Percentiles rank a stretch among this genome's conserved stretches.
These are phyloP conservation scores for Cryphonectria parasitica DNA, from an alignment of 2,329 filamentous ascomycete genomes.

Conservation along the genomic window DNA sequence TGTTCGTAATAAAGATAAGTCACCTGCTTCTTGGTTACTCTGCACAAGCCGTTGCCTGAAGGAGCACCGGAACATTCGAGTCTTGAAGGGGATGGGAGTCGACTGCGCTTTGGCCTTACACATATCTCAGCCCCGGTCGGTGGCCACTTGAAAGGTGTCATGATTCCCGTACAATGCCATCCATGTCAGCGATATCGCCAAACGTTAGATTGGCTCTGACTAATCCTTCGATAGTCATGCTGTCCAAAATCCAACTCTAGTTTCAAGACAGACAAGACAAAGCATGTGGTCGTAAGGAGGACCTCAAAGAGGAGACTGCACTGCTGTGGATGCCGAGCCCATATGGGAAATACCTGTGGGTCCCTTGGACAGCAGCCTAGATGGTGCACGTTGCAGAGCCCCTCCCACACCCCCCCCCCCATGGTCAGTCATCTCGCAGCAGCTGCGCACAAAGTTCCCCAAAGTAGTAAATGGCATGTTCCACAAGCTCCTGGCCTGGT, in stretches of 20 bases:
- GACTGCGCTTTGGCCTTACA: not conserved
- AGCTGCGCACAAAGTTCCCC: not conserved
- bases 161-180: not conserved
- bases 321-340: not conserved
- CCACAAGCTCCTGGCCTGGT: not conserved
- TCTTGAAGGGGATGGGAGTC: not conserved
- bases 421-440: conserved; percentile 1
- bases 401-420: not conserved
- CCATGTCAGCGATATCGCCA: not conserved
- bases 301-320: not conserved
- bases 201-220: not conserved
- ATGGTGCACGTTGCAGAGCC: not conserved
- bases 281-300: not conserved
- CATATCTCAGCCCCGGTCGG: not conserved
- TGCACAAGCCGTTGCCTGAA: not conserved
- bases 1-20: not conserved
- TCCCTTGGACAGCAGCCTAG: not conserved
- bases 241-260: not conserved
- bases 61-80: not conserved
- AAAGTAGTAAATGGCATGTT: not conserved
- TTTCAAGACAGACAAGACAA: not conserved
- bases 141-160: not conserved
- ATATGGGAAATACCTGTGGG: not conserved
- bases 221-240: not conserved
- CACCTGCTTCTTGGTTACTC: not conserved